Percentiles rank a stretch among this genome's conserved stretches.
Conservation (phyloP, 164 flowering plant genomes). For the Buxus sempervirens region DNA sequence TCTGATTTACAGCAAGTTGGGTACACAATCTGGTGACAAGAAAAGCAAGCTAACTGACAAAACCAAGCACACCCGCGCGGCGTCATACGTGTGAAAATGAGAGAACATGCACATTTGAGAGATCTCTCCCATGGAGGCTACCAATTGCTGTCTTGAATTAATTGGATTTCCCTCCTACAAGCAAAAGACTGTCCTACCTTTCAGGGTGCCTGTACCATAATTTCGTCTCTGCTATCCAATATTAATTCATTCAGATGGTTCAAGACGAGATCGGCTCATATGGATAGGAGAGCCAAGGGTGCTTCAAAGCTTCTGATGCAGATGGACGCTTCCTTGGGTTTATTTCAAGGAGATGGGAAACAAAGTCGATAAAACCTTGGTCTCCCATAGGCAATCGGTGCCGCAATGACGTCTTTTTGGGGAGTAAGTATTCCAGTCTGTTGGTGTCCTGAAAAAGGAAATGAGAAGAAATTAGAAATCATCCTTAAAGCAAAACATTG, state of each 20-base stretch:
- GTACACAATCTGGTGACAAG: conserved; percentile 4
- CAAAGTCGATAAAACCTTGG: conserved; percentile 91
- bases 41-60: conserved; percentile 7
- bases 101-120: neutral
- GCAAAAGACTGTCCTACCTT: too few species aligned
- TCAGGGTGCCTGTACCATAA: too few species aligned
- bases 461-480: neutral
- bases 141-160: neutral
- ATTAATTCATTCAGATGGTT: conserved; percentile 10
- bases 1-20: conserved; percentile 24
- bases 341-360: conserved; percentile 76
- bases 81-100: conserved; percentile 19
- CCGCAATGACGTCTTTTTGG: conserved; percentile 87
- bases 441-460: conserved; percentile 63
- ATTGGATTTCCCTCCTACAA: conserved; percentile 5
- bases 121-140: neutral
- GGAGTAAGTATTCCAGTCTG: conserved; percentile 86
- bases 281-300: conserved; percentile 94
- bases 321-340: conserved; percentile 97
- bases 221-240: conserved; percentile 5
- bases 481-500: too few species aligned
- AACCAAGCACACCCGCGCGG: conserved; percentile 22
- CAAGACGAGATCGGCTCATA: conserved; percentile 94
- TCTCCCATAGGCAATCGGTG: conserved; percentile 97
- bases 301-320: conserved; percentile 85